Conservation (phyloP, 2,329 filamentous ascomycete species). For the Phialocephala sp. region DNA sequence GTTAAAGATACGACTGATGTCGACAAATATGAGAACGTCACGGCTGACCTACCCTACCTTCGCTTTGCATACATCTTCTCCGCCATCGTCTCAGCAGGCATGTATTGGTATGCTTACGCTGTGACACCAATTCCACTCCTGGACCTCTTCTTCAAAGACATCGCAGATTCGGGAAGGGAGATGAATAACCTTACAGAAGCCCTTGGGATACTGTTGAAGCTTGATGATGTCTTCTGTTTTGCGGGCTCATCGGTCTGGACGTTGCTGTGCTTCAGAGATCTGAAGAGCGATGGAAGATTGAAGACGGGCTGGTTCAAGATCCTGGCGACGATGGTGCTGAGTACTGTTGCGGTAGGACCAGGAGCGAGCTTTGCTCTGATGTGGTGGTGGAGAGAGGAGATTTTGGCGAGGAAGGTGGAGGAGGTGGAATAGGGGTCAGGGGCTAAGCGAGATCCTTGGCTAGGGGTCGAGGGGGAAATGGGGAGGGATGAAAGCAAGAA, state of each 20-base stretch:
- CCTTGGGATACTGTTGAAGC: slow-evolving; percentile 25
- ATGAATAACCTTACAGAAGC: slow-evolving; percentile 16
- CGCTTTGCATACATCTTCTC: slow-evolving; percentile 21
- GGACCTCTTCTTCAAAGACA: slow-evolving; percentile 33
- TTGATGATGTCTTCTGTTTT: slow-evolving; percentile 31
- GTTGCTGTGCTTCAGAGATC: slow-evolving; percentile 39
- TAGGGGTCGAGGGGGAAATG: background rate
- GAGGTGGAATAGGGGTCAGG: slow-evolving; percentile 2
- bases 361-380: slow-evolving; percentile 36
- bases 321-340: slow-evolving; percentile 16
- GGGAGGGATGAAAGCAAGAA: too few species aligned
- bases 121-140: slow-evolving; percentile 22
- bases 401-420: slow-evolving; percentile 31
- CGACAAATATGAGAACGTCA: slow-evolving; percentile 14
- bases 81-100: slow-evolving; percentile 16
- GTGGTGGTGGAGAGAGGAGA: slow-evolving; percentile 43
- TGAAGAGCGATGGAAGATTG: slow-evolving; percentile 40
- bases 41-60: slow-evolving; percentile 27
- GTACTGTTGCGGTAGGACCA: slow-evolving; percentile 34
- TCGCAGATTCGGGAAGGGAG: slow-evolving; percentile 30
- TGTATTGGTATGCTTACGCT: slow-evolving; percentile 21
- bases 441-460: background rate
- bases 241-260: slow-evolving; percentile 34
- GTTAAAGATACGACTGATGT: slow-evolving; percentile 19
- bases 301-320: slow-evolving; percentile 32